A percentile compares a stretch with the other conserved stretches of the same genome.
Conservation (phyloP, 768 basidiomycete genomes). For the Amanita muscaria region DNA sequence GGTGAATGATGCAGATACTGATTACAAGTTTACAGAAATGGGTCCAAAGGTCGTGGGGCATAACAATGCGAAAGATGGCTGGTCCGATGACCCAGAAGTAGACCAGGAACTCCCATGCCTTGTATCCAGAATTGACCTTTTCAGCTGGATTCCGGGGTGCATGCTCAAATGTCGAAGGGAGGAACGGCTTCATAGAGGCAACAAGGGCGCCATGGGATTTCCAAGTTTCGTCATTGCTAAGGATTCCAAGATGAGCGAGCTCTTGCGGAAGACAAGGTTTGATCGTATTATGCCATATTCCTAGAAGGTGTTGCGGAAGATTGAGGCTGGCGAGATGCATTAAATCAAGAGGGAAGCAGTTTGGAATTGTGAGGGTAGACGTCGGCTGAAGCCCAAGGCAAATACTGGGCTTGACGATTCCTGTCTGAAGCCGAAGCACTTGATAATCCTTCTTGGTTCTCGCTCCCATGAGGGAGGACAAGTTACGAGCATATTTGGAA, state of each 20-base stretch:
- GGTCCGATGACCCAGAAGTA: conserved; percentile 22
- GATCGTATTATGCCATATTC: conserved; percentile 6
- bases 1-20: conserved; percentile 16
- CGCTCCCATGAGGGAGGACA: not conserved
- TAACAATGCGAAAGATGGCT: conserved; percentile 15
- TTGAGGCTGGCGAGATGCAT: conserved; percentile 5
- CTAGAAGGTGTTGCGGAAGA: conserved; percentile 1
- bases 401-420: conserved; percentile 1
- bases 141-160: conserved; percentile 24
- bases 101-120: conserved; percentile 20
- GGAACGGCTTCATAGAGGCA: conserved; percentile 1
- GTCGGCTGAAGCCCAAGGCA: not conserved
- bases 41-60: conserved; percentile 14
- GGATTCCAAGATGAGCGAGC: not conserved
- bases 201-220: conserved; percentile 9
- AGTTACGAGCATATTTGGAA: not conserved
- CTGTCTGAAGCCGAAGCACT: not conserved
- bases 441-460: not conserved
- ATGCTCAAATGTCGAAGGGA: conserved; percentile 17
- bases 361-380: conserved; percentile 1
- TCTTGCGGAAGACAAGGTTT: not conserved
- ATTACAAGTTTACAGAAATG: conserved; percentile 19
- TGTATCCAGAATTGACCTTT: conserved; percentile 24
- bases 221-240: not conserved
- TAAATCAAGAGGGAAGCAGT: conserved; percentile 5